Evolutionary conservation across 768 basidiomycete genomes (phyloP).

Genomic region (Naganishia randhawae): DNA sequence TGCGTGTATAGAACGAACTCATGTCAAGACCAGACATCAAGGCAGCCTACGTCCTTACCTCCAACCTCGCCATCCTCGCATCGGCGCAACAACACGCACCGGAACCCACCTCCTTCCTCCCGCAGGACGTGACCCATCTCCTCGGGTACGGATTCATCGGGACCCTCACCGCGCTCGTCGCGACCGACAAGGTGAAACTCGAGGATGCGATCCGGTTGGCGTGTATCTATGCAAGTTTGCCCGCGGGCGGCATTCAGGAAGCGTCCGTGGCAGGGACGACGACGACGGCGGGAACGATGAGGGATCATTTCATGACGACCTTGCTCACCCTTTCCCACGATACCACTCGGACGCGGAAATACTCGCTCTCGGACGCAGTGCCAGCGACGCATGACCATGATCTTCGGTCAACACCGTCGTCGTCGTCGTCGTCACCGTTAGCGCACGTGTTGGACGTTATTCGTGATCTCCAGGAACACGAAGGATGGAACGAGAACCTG

Average conservation of each 20-base stretch:
- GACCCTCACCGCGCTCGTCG: conserved; percentile 45
- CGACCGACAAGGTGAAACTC: conserved; percentile 40
- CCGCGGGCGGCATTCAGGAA: conserved; percentile 4
- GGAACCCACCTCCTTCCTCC: conserved; percentile 34
- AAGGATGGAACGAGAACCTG: conserved; percentile 39
- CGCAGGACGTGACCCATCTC: conserved; percentile 40
- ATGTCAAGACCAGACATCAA: conserved; percentile 45
- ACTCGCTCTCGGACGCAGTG: conserved; percentile 25
- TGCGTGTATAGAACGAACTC: conserved; percentile 37
- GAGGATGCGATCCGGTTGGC: conserved; percentile 42
- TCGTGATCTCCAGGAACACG: conserved; percentile 40
- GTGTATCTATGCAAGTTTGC: conserved; percentile 18
- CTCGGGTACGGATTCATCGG: conserved; percentile 50
- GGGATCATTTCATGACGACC: conserved; percentile 23
- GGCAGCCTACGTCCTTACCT: conserved; percentile 46
- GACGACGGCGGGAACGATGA: neutral
- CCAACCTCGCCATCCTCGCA: conserved; percentile 45
- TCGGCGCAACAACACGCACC: conserved; percentile 33
- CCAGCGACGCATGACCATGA: conserved; percentile 18
- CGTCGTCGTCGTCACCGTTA: neutral
- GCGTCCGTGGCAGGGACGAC: neutral
- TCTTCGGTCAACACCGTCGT: conserved; percentile 30
- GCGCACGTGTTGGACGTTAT: conserved; percentile 7
- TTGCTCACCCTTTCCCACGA: conserved; percentile 21
- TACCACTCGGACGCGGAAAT: conserved; percentile 8